Evolutionary conservation across 805 yeast species (phyloP).

Genomic region (Candida dajiaensis): DNA sequence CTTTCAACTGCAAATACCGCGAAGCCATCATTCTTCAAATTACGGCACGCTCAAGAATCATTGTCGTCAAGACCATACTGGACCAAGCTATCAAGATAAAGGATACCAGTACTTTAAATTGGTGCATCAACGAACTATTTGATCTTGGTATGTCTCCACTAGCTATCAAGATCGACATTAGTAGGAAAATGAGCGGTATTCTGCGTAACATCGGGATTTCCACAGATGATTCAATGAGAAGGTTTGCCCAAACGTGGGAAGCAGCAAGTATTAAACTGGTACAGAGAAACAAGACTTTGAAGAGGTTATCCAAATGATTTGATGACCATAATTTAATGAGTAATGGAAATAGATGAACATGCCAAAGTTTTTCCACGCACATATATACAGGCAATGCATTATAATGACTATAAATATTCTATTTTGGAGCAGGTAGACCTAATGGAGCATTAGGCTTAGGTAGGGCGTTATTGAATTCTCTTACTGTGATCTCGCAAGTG

Average conservation of each 20-base stretch:
- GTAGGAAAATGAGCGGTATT: slow-evolving; percentile 3
- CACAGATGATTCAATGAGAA: neutral
- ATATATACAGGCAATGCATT: neutral
- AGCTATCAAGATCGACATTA: slow-evolving; percentile 13
- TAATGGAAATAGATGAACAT: neutral
- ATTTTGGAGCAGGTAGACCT: slow-evolving; percentile 7
- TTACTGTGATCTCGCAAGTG: slow-evolving; percentile 69
- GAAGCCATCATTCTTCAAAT: slow-evolving; percentile 9
- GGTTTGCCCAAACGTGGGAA: slow-evolving; percentile 16
- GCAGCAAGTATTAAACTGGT: neutral
- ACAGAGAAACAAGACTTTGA: neutral
- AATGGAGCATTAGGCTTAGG: neutral
- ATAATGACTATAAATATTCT: neutral
- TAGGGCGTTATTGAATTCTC: slow-evolving; percentile 58
- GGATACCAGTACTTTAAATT: slow-evolving; percentile 6
- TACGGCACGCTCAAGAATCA: slow-evolving; percentile 7
- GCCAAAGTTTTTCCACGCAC: neutral
- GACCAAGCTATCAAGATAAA: slow-evolving; percentile 10
- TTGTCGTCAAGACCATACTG: slow-evolving; percentile 17
- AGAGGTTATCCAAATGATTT: neutral
- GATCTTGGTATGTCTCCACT: slow-evolving; percentile 14
- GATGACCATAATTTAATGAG: neutral
- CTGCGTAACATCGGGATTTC: neutral
- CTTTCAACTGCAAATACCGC: slow-evolving; percentile 7
- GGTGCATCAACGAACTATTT: slow-evolving; percentile 14